Conservation (phyloP, 2,329 filamentous ascomycete species). For the Endocalyx cinctus region DNA sequence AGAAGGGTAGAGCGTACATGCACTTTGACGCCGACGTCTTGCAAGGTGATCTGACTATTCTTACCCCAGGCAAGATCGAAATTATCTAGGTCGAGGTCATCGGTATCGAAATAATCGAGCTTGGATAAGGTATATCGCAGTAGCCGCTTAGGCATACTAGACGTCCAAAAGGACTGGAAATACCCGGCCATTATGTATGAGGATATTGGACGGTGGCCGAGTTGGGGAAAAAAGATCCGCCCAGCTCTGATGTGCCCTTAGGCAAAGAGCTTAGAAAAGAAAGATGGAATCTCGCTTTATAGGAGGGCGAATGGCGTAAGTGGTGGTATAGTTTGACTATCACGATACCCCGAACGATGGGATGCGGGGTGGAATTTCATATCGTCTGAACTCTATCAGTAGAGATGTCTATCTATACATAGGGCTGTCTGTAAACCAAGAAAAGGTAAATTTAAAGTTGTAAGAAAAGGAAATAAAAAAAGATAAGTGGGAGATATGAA, state of each 20-base stretch:
- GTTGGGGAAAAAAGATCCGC: slow-evolving; percentile 3
- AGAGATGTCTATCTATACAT: too few species aligned
- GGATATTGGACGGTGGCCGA: slow-evolving; percentile 4
- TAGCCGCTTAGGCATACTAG: slow-evolving; percentile 83
- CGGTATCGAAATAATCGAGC: slow-evolving; percentile 82
- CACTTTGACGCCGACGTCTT: slow-evolving; percentile 76
- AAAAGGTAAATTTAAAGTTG: slow-evolving; percentile 1
- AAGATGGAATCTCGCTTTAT: slow-evolving; percentile 7
- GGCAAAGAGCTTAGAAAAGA: slow-evolving; percentile 1
- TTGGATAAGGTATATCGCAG: slow-evolving; percentile 80
- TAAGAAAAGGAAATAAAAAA: too few species aligned
- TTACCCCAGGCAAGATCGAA: slow-evolving; percentile 79
- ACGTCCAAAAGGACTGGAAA: slow-evolving; percentile 59
- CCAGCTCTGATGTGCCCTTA: too few species aligned
- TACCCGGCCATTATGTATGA: slow-evolving; percentile 65
- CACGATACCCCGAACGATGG: slow-evolving; percentile 23
- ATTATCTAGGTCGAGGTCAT: slow-evolving; percentile 79
- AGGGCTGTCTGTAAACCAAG: too few species aligned
- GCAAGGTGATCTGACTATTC: slow-evolving; percentile 78
- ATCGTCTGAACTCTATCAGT: slow-evolving; percentile 23
- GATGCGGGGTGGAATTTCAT: slow-evolving; percentile 29
- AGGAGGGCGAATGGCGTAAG: slow-evolving; percentile 21
- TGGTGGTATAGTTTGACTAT: slow-evolving; percentile 18
- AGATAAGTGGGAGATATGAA: too few species aligned
- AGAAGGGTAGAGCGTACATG: slow-evolving; percentile 32